Conservation (phyloP, 148 eudicot genomes). For the Chenopodium suecicum region DNA sequence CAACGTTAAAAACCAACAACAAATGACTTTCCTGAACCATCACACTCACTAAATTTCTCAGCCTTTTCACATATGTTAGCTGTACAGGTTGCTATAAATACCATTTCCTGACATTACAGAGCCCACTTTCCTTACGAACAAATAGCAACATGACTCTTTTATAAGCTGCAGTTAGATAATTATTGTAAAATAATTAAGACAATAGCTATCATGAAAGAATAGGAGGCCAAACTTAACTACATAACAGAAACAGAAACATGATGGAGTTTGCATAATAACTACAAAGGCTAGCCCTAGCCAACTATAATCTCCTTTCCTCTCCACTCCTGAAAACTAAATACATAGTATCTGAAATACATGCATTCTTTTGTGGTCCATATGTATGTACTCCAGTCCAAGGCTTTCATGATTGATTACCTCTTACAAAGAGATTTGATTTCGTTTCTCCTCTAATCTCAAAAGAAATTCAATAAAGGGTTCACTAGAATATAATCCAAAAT, state of each 20-base stretch:
- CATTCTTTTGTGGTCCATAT: background rate
- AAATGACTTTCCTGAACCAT: background rate
- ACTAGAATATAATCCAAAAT: background rate
- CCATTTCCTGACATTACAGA: background rate
- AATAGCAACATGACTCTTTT: background rate
- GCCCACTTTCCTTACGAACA: background rate
- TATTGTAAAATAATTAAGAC: background rate
- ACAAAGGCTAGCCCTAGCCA: background rate
- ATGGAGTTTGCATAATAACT: background rate
- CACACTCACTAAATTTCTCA: background rate
- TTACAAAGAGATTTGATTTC: background rate
- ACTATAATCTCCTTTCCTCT: background rate
- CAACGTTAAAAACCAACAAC: background rate
- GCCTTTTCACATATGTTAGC: background rate
- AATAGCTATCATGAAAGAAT: background rate
- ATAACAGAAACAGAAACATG: background rate
- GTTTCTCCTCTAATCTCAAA: background rate
- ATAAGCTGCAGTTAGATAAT: background rate
- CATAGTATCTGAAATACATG: background rate
- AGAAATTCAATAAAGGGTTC: background rate
- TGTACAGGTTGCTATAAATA: background rate
- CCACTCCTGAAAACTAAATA: background rate
- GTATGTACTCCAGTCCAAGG: background rate
- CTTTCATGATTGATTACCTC: background rate
- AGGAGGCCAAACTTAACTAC: no score